Base-by-base conservation (phyloP, 768 basidiomycete genomes). In the Tulasnella sp. region DNA sequence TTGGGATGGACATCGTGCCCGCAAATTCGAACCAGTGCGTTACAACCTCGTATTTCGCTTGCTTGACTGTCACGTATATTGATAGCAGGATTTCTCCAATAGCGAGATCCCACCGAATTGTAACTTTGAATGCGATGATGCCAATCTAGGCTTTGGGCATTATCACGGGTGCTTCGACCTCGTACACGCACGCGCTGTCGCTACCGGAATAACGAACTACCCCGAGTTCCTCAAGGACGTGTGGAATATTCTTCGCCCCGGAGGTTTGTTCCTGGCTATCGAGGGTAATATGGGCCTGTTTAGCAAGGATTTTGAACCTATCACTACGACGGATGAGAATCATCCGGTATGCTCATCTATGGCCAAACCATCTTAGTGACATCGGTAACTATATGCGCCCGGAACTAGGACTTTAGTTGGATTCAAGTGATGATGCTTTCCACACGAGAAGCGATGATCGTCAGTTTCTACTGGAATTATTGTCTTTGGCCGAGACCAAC, bases 1-100 rank as follows among this genome's bases (percentile, higher is more conserved):
- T 35, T 40, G 74, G 74, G 26, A 29, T 75, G 48, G 74, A 75
- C 16, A 42, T 75, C 32, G 74, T 57, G 20, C 74, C 74, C 29
- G 51, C 74, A 6, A 75, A 55, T 26, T 26, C 51, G 48, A 51
- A 2, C 44, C 44, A 32, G 72, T 73, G 29, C 40, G 72, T 73
- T 29, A 20, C n/a, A 15, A 3, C 70, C 35, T 37, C 70, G 5
- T 6, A 42, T 23, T 69, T 29, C 13, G 23, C 70, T 37, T 6
- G 37, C n/a, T 42, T 72, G 35, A 35, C 35, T 35, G 35, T 5
- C 70, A 3, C 42, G 35, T 11, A 29, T 37, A 44, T 10, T 18
- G 2, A 11, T 18, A 44, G 9, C 13, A 44, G 1, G 16, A 13
- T 2, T 18, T 18, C 44, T 13, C 16, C 44, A 44, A 44, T 10